phyloP scores from a whole-genome alignment of 208 protist genomes.

The Trypanosoma avium region DNA sequence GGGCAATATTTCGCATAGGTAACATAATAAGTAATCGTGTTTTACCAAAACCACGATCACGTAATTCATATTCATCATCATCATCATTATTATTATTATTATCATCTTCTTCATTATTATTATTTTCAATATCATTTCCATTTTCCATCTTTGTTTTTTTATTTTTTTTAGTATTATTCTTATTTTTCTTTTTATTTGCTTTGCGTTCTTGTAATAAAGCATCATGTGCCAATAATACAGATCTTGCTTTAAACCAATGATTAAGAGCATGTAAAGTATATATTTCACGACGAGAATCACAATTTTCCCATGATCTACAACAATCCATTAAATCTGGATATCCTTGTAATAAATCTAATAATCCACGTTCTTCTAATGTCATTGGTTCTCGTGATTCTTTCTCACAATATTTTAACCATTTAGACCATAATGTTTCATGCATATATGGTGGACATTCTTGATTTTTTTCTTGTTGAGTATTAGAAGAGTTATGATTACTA shows the following conservation, averaged over 20 bases:
- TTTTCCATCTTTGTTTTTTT: constrained; percentile 4
- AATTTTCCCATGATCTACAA: constrained; percentile 74
- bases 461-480: neutral
- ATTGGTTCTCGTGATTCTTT: constrained; percentile 29
- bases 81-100: constrained; percentile 29
- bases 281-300: constrained; percentile 64
- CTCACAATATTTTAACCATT: constrained; percentile 60
- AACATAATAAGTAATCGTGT: constrained; percentile 92
- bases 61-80: constrained; percentile 69
- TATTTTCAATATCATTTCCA: constrained; percentile 2
- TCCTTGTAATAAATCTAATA: constrained; percentile 71
- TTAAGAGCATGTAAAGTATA: constrained; percentile 75
- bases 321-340: constrained; percentile 82
- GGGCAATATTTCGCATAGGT: constrained; percentile 92
- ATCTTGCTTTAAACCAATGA: constrained; percentile 86
- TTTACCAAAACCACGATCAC: constrained; percentile 95
- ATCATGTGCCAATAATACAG: constrained; percentile 75
- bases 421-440: constrained; percentile 68
- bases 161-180: constrained; percentile 7
- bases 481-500: neutral
- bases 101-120: constrained; percentile 9
- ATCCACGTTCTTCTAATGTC: constrained; percentile 67
- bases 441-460: constrained; percentile 47
- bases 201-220: constrained; percentile 40
- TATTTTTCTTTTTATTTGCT: constrained; percentile 11